Evolutionary conservation across 306 rosid genomes (phyloP), one percentile per base, ranked within the genome.

Genomic region (Ormosia emarginata): DNA sequence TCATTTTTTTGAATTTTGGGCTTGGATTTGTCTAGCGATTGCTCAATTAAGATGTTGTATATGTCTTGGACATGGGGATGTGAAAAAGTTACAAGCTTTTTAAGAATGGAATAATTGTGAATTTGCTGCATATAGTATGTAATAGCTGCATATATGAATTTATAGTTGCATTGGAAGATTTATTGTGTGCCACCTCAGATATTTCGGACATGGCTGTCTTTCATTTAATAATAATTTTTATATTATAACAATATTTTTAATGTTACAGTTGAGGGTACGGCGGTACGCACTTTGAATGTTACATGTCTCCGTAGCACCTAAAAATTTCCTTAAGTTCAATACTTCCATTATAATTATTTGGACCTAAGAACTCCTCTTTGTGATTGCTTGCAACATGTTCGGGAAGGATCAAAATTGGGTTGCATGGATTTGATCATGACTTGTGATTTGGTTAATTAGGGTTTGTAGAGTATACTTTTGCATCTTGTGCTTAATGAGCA

Each of bases 51-150:
- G 79, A 10, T 74, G 24, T 14, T 29, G 5, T 76, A 5, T 49
- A 24, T 49, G 70, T 74, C 7, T 13, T 39, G 71, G 32, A 64
- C 36, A 34, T 82, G 52, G 75, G 75, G 80, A 33, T 79, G 66
- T 47, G 43, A 18, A 41, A 33, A 70, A 79, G 66, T 67, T 82
- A 24, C 34, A 29, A 71, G 4, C 44, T 77, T 58, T 70, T 24
- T 24, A 24, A 24, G 24, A 24, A 24, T 24, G 24, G 47, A 82
- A 68, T 34, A n/a, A 14, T 13, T 40, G 0, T 5, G 3, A 34
- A 13, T 7, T 14, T 34, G 37, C 24, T 24, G 24, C 24, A 24
- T 24, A 24, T 24, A 37, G 0, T 37, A 37, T 6, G 81, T 80
- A 6, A 37, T 52, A 10, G 65, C 67, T 17, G 2, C 24, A 24